Base-by-base conservation (phyloP, 345 rosid species). In the Lepidium aucheri region DNA sequence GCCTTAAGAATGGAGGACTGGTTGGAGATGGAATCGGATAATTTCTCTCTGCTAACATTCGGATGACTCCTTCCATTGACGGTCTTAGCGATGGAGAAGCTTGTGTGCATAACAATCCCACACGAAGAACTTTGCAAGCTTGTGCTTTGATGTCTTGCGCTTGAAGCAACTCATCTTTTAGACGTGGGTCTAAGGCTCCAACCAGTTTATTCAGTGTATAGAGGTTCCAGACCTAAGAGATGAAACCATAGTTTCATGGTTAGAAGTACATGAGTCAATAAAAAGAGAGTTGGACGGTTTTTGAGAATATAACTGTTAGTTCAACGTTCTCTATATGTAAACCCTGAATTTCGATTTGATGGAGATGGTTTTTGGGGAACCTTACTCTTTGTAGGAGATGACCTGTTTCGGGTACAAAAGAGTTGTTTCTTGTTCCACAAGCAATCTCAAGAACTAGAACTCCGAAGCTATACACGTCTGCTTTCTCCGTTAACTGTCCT, bases 391-490 rank as follows among this genome's bases (percentile, higher is more conserved):
- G n/a, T n/a, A n/a, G n/a, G n/a, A n/a, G 76, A 42, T 50, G 66
- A 33, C 71, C 66, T 0, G 32, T 22, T 0, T 1, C 43, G 14
- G 81, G 74, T 5, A 72, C 74, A 16, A 55, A 63, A 28, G 46
- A 53, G 16, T 61, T 78, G 75, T 77, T 82, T 57, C 71, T 67
- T 33, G 72, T 12, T 3, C 82, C 85, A 8, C 83, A 74, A 5
- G 74, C 58, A 11, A 74, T 77, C 68, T 80, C 86, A n/a, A 78
- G 80, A 14, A 78, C 78, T 44, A 78, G 75, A 69, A 78, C 78
- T 33, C 86, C 83, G 3, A 70, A 73, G 76, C 86, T 76, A 58
- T 82, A 82, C 6, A 82, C 77, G 22, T 82, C 83, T 40, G 78
- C 80, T 67, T 82, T 82, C 56, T 79, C 81, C 0, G 86, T 78